Evolutionary conservation across 164 flowering plant genomes (phyloP).

Genomic region (Euptelea pleiosperma): DNA sequence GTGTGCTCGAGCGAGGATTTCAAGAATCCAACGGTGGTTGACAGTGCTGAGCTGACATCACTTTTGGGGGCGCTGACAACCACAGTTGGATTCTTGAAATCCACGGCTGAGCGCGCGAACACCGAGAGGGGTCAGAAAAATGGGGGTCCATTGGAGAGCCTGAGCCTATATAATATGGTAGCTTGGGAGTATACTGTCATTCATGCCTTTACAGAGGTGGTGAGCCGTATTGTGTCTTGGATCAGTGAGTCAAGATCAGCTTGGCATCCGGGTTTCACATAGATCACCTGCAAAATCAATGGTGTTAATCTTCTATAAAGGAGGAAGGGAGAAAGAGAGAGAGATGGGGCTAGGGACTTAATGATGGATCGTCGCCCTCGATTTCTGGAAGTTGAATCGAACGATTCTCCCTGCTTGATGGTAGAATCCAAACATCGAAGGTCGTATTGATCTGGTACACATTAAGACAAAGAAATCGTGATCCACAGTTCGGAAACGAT

Average conservation of each 20-base stretch:
- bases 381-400: slow-evolving; percentile 42
- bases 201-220: slow-evolving; percentile 50
- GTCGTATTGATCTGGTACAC: slow-evolving; percentile 52
- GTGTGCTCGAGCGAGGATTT: too few relatives aligned
- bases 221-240: slow-evolving; percentile 66
- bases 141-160: too few relatives aligned
- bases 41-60: too few relatives aligned
- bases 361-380: slow-evolving; percentile 77
- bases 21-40: too few relatives aligned
- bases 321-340: neutral
- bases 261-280: slow-evolving; percentile 70
- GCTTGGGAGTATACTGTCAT: too few relatives aligned
- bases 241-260: slow-evolving; percentile 67
- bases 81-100: too few relatives aligned
- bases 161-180: too few relatives aligned
- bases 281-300: slow-evolving; percentile 54
- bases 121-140: too few relatives aligned
- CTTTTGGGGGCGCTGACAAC: too few relatives aligned
- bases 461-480: too few relatives aligned
- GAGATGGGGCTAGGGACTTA: slow-evolving; percentile 35
- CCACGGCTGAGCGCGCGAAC: too few relatives aligned
- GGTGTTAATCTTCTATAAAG: slow-evolving; percentile 1
- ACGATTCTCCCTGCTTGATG: slow-evolving; percentile 35
- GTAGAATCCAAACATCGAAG: slow-evolving; percentile 67
- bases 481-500: too few relatives aligned